phyloP scores from a whole-genome alignment of 192 early-diverging fungal species.

The Coemansia sp. region DNA sequence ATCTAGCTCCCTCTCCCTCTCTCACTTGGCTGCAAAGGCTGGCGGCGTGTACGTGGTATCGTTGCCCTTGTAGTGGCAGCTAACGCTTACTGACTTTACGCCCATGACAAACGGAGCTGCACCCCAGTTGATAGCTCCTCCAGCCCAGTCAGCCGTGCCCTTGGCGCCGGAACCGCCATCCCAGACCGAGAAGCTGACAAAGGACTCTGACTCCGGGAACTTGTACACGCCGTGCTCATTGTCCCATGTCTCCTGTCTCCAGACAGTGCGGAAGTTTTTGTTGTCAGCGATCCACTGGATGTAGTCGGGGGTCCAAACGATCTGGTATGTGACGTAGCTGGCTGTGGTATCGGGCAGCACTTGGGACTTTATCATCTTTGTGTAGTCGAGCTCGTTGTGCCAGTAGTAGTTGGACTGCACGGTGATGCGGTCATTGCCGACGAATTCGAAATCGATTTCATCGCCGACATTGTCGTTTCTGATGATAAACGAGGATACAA shows the following conservation, averaged over 20 bases:
- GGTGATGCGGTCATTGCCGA: conserved; percentile 53
- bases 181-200: conserved; percentile 65
- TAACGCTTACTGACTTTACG: conserved; percentile 56
- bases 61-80: conserved; percentile 58
- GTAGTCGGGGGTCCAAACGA: conserved; percentile 60
- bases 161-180: conserved; percentile 59
- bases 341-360: conserved; percentile 38
- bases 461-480: conserved; percentile 58
- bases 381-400: conserved; percentile 58
- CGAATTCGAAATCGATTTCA: conserved; percentile 70
- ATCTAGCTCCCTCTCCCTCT: too few relatives aligned
- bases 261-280: conserved; percentile 53
- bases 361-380: conserved; percentile 49
- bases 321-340: conserved; percentile 57
- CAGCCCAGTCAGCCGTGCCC: conserved; percentile 64
- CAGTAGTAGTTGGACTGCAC: conserved; percentile 68
- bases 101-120: conserved; percentile 49
- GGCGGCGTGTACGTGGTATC: conserved; percentile 51
- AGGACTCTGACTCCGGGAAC: conserved; percentile 56
- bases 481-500: conserved; percentile 63
- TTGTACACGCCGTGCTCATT: conserved; percentile 27
- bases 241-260: conserved; percentile 52
- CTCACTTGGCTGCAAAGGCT: background rate
- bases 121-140: conserved; percentile 63
- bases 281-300: conserved; percentile 57